A percentile compares a stretch with the other conserved stretches of the same genome.
Conservation (phyloP, 1,284 basidiomycete species). For the Gastroboletus turbinatus region DNA sequence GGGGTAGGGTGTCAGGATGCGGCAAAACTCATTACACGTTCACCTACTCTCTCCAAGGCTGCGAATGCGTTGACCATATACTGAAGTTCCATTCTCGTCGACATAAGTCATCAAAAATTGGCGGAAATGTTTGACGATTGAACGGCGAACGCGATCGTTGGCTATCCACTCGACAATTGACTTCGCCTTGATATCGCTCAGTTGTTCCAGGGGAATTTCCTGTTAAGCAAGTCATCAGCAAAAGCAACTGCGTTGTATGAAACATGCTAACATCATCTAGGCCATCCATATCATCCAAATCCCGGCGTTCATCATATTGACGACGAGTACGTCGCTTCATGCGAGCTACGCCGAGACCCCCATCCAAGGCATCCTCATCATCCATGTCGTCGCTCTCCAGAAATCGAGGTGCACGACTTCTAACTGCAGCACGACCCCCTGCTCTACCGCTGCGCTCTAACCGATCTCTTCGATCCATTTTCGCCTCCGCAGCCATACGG, state of each 20-base stretch:
- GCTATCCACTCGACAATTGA: conserved; percentile 98
- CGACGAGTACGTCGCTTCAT: conserved; percentile 79
- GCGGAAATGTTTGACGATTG: conserved; percentile 91
- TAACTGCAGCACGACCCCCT: conserved; percentile 68
- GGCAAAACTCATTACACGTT: background rate
- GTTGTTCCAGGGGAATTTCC: conserved; percentile 93
- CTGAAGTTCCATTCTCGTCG: conserved; percentile 87
- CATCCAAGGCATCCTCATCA: conserved; percentile 62
- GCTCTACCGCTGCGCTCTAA: conserved; percentile 63
- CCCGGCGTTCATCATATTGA: conserved; percentile 86
- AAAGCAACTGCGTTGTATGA: background rate
- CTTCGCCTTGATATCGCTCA: conserved; percentile 96
- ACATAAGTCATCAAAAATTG: conserved; percentile 96
- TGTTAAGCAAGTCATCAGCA: conserved; percentile 35
- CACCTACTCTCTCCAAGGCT: conserved; percentile 90
- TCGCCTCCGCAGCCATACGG: conserved; percentile 83
- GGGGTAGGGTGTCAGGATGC: conserved; percentile 13
- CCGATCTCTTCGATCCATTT: conserved; percentile 88
- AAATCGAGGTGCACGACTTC: conserved; percentile 83
- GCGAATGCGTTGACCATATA: conserved; percentile 93
- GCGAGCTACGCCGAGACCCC: conserved; percentile 54
- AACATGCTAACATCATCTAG: conserved; percentile 67
- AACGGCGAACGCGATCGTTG: conserved; percentile 84
- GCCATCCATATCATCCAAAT: conserved; percentile 83
- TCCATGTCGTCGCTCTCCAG: conserved; percentile 68